phyloP scores from a whole-genome alignment of 306 rosid genomes.

The Alnus rubra region DNA sequence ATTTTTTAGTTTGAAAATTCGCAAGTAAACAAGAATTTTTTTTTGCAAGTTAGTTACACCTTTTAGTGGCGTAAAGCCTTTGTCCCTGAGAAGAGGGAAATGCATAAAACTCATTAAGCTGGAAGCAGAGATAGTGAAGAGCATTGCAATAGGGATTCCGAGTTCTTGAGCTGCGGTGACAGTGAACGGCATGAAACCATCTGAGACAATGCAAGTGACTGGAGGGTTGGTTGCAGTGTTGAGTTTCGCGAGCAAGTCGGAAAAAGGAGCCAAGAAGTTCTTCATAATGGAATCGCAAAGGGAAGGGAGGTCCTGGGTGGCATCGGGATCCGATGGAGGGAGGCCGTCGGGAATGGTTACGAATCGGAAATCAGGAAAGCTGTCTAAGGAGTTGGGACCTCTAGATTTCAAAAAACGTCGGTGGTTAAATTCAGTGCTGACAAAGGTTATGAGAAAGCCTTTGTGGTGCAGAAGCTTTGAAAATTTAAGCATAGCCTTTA shows the following conservation, averaged over 20 bases:
- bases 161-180: background rate
- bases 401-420: conserved; percentile 3
- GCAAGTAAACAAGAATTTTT: too few relatives aligned
- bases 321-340: background rate
- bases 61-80: conserved; percentile 16
- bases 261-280: conserved; percentile 1
- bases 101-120: background rate
- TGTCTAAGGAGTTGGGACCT: conserved; percentile 3
- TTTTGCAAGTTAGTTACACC: background rate
- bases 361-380: conserved; percentile 4
- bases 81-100: background rate
- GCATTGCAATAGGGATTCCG: background rate
- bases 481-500: conserved; percentile 15
- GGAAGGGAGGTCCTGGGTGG: background rate
- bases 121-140: conserved; percentile 2
- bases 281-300: background rate
- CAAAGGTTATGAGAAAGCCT: conserved; percentile 18
- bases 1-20: too few relatives aligned
- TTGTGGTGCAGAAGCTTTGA: conserved; percentile 16
- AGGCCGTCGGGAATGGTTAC: conserved; percentile 17
- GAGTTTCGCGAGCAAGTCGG: conserved; percentile 9
- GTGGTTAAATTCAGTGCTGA: conserved; percentile 22
- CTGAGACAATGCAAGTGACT: background rate
- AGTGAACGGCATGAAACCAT: conserved; percentile 4
- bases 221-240: background rate